Percentiles rank a stretch among this genome's conserved stretches.
phyloP scores from a whole-genome alignment of 2,329 filamentous ascomycete genomes.

The Colletotrichum musae region DNA sequence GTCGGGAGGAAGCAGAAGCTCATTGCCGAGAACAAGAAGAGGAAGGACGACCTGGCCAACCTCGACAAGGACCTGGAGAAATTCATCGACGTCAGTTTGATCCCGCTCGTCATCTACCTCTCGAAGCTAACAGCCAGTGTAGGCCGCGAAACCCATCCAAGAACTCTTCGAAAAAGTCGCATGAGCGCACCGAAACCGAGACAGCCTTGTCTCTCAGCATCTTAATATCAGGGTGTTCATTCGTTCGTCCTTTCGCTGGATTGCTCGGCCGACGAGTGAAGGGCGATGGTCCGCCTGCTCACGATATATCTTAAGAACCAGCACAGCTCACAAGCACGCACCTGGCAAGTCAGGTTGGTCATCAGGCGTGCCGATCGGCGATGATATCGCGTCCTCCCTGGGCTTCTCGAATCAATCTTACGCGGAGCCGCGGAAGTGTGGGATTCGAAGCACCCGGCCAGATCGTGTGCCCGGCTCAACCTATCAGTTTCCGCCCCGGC shows the following conservation, averaged over 20 bases:
- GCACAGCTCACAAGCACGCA: no score
- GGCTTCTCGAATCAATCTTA: no score
- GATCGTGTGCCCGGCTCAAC: not conserved
- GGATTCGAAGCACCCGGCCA: no score
- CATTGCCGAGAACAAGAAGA: constrained; percentile 84
- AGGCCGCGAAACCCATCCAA: constrained; percentile 91
- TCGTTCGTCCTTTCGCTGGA: no score
- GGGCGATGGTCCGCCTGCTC: no score
- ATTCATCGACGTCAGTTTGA: constrained; percentile 83
- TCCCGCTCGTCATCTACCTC: not conserved
- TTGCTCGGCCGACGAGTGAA: no score
- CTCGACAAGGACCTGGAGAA: constrained; percentile 93
- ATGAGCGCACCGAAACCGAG: constrained; percentile 47
- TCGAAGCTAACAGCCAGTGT: constrained; percentile 42
- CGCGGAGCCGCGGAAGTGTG: no score
- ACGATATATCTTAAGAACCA: no score
- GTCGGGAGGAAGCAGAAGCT: constrained; percentile 76
- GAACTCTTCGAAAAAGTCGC: constrained; percentile 85
- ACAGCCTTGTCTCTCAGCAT: not conserved
- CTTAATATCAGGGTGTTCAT: not conserved
- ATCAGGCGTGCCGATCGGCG: no score
- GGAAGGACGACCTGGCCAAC: constrained; percentile 92
- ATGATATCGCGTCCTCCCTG: no score
- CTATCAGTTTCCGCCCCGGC: not conserved
- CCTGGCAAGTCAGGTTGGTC: no score